Percentiles rank a stretch among this genome's conserved stretches.
Evolutionary conservation across 148 eudicot genomes (phyloP).

Genomic region (Chenopodium berlandieri): DNA sequence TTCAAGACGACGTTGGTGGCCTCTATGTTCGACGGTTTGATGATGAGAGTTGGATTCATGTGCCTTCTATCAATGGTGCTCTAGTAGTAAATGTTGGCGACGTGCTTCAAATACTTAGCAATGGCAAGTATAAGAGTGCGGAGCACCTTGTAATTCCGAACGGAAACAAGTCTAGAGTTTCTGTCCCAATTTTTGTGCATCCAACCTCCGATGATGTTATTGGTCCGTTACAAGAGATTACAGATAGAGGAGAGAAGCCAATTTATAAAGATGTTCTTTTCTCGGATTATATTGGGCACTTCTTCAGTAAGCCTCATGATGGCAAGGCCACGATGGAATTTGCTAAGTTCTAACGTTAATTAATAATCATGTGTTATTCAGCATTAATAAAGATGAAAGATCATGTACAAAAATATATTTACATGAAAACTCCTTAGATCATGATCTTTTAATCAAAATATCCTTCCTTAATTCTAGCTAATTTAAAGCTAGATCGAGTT

Average conservation of each 20-base stretch:
- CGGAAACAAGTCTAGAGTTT: slow-evolving; percentile 27
- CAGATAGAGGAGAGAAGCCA: slow-evolving; percentile 28
- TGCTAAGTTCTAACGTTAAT: slow-evolving; percentile 16
- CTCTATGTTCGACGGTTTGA: slow-evolving; percentile 29
- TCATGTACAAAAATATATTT: too few relatives aligned
- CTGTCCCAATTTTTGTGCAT: slow-evolving; percentile 32
- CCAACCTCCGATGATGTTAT: slow-evolving; percentile 24
- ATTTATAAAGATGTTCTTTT: slow-evolving; percentile 32
- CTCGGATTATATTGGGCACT: slow-evolving; percentile 34
- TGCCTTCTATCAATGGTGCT: slow-evolving; percentile 28
- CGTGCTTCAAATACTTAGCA: slow-evolving; percentile 34
- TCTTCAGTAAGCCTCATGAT: slow-evolving; percentile 32
- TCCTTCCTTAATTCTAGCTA: too few relatives aligned
- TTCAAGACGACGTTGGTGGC: slow-evolving; percentile 41
- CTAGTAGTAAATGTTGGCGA: slow-evolving; percentile 42
- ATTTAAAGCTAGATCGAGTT: too few relatives aligned
- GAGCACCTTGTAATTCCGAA: slow-evolving; percentile 38
- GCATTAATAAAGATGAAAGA: too few relatives aligned
- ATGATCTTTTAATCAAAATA: too few relatives aligned
- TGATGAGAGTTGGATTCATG: slow-evolving; percentile 29
- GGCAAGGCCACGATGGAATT: slow-evolving; percentile 33
- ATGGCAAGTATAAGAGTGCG: slow-evolving; percentile 36
- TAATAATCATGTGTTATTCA: neutral
- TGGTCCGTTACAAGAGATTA: slow-evolving; percentile 30
- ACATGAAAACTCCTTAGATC: too few relatives aligned